These are phyloP conservation scores for Osmanthus fragrans DNA, from an alignment of 257 asterid species.

Conservation along the genomic window DNA sequence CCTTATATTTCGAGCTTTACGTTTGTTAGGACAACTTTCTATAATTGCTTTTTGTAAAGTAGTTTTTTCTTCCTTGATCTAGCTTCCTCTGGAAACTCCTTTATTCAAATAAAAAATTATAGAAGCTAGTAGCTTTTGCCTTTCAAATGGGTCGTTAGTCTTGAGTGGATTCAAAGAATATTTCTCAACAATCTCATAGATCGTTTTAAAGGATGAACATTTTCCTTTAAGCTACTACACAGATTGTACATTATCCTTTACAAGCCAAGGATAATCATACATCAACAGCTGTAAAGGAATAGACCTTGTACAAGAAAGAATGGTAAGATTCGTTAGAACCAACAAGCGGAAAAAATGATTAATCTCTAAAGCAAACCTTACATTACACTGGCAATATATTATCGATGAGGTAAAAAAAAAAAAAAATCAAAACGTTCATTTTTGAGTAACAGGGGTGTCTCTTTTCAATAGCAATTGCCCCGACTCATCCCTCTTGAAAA, in stretches of 20 bases:
- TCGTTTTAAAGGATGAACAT: neutral
- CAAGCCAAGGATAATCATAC: neutral
- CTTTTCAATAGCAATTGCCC: constrained; percentile 43
- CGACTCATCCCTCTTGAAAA: constrained; percentile 52
- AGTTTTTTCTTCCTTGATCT: no score
- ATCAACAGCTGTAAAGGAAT: neutral
- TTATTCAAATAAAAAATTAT: no score
- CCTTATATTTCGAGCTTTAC: no score
- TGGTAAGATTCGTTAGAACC: neutral
- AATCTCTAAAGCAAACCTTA: neutral
- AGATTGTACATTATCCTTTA: constrained; percentile 16
- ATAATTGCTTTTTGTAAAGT: no score
- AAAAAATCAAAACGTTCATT: constrained; percentile 3
- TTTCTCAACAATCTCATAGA: neutral
- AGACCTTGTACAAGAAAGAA: constrained; percentile 17
- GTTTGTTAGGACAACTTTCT: no score
- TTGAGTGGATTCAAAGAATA: no score
- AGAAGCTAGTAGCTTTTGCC: no score
- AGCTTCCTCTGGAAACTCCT: no score
- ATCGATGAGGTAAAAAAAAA: neutral
- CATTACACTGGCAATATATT: neutral
- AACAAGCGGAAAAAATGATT: neutral
- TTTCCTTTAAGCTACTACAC: constrained; percentile 15
- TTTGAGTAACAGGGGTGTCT: constrained; percentile 27
- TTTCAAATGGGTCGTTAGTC: no score